phyloP scores from a whole-genome alignment of 805 yeast species.

The Alloascoidea africana region DNA sequence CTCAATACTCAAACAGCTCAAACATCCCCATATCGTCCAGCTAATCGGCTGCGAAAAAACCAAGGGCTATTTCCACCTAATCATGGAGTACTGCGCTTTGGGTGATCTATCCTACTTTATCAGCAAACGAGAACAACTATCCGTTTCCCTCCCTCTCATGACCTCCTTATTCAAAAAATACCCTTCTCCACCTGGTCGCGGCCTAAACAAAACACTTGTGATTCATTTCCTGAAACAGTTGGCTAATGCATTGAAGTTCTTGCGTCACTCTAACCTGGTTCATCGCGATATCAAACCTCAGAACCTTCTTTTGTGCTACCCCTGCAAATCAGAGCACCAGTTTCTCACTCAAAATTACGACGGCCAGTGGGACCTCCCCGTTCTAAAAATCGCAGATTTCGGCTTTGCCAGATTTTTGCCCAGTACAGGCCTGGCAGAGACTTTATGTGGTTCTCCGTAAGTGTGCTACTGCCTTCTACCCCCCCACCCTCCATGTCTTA shows the following conservation, averaged over 20 bases:
- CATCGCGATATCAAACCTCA: slow-evolving; percentile 96
- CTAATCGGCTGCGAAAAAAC: slow-evolving; percentile 75
- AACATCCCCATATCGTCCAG: slow-evolving; percentile 88
- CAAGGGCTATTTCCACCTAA: slow-evolving; percentile 59
- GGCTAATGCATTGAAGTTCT: slow-evolving; percentile 67
- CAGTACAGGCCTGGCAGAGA: slow-evolving; percentile 87
- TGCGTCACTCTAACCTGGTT: slow-evolving; percentile 72
- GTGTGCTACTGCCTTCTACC: background rate
- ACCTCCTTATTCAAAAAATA: slow-evolving; percentile 62
- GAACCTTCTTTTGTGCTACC: slow-evolving; percentile 68
- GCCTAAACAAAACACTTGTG: slow-evolving; percentile 61
- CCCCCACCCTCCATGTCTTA: background rate
- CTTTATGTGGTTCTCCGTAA: slow-evolving; percentile 86
- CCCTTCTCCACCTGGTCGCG: slow-evolving; percentile 63
- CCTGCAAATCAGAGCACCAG: slow-evolving; percentile 45
- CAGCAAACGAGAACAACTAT: slow-evolving; percentile 55
- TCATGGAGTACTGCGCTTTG: slow-evolving; percentile 93
- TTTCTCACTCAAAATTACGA: slow-evolving; percentile 43
- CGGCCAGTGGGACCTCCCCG: slow-evolving; percentile 82
- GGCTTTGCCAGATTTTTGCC: slow-evolving; percentile 96
- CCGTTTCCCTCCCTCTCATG: slow-evolving; percentile 63
- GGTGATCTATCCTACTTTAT: slow-evolving; percentile 90
- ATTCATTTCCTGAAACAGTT: slow-evolving; percentile 79
- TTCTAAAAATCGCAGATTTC: slow-evolving; percentile 89
- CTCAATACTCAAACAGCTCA: slow-evolving; percentile 70